Evolutionary conservation across 106 monocot genomes (phyloP), one percentile per base, ranked within the genome.

Genomic region (Dendrobium officinale): DNA sequence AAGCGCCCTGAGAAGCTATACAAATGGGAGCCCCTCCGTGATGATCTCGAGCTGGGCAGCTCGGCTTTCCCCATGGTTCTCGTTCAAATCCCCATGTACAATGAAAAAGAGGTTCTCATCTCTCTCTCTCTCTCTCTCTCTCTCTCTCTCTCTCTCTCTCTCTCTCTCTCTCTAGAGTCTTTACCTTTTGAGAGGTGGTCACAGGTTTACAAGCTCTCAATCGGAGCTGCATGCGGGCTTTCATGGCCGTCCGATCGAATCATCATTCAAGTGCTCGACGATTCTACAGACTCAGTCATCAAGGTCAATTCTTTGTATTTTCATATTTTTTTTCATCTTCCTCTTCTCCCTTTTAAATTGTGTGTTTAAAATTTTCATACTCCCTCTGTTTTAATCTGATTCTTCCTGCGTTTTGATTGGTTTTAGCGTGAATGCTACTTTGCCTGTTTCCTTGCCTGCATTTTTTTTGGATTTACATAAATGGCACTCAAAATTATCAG

Each of bases 51-150:
- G 84, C 42, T 86, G 10, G 86, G 86, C 41, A 86, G 58, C 55
- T 80, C 80, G 0, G 75, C 72, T 10, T 88, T 73, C 58, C 88
- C 88, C 58, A 83, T 83, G 82, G 80, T 86, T 9, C 86, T 86
- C 51, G 82, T 86, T 16, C 85, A 86, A 49, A 86, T 86, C 67
- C 86, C 86, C 42, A 86, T 86, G 86, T 83, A 77, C 79, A 86
- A 86, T 75, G 86, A 86, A n/a, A 86, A 73, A 72, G 83, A 86
- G 86, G 86, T 86, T 41, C 41, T 18, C 73, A 16, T 37, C 9
- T 31, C 15, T 17, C 19, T 13, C 10, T 2, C 11, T 73, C 4
- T 73, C 73, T 73, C 27, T 31, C 31, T 31, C 31, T 16, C 10
- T 18, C 41, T 17, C 40, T 42, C 13, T 5, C 72, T 73, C 40